Evolutionary conservation across 345 rosid genomes (phyloP).

Genomic region (Bruguiera parviflora): DNA sequence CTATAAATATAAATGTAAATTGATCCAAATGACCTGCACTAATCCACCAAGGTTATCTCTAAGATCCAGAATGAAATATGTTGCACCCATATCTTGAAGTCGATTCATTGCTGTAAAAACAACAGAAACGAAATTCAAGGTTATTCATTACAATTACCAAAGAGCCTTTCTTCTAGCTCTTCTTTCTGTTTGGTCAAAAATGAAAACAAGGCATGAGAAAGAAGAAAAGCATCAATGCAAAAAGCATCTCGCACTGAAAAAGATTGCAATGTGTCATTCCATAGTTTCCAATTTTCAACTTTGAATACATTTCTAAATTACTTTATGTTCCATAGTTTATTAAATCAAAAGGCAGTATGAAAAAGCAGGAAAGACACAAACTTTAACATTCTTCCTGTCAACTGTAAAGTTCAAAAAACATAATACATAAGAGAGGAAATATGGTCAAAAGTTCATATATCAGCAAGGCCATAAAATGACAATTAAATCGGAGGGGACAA

Average conservation of each 20-base stretch:
- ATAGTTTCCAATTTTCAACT: too few relatives aligned
- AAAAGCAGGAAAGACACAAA: background rate
- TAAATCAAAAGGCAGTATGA: background rate
- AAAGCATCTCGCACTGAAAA: background rate
- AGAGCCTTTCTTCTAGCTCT: too few relatives aligned
- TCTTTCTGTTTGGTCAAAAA: too few relatives aligned
- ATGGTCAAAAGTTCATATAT: background rate
- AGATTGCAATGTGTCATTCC: background rate
- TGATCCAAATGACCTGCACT: conserved; percentile 54
- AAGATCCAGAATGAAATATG: conserved; percentile 80
- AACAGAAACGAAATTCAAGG: too few relatives aligned
- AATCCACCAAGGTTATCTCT: conserved; percentile 98
- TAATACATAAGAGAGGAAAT: background rate
- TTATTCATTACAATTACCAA: too few relatives aligned
- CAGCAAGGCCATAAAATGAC: background rate
- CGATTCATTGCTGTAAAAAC: conserved; percentile 70
- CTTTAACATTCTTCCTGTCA: background rate
- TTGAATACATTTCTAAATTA: background rate
- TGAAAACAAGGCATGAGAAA: too few relatives aligned
- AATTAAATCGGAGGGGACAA: background rate
- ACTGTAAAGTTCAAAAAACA: background rate
- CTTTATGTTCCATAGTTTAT: background rate
- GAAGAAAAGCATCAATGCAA: background rate
- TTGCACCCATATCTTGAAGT: conserved; percentile 87
- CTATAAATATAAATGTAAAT: conserved; percentile 6